Base-by-base conservation (phyloP, 305 asterid genomes). In the Fraxinus velutina region DNA sequence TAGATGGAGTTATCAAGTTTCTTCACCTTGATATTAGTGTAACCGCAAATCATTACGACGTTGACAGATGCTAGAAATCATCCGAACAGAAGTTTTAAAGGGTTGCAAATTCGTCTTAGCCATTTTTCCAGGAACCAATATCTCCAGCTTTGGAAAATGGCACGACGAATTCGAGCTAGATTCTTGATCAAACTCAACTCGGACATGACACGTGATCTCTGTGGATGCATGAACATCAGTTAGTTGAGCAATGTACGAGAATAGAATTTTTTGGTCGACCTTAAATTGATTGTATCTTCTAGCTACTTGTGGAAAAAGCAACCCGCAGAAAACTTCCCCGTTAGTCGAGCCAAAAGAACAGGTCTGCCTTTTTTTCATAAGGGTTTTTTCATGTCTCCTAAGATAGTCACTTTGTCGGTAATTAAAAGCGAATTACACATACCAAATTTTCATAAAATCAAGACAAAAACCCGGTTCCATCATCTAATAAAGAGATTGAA, bases 221-320 rank as follows among this genome's bases (percentile, higher is more conserved):
- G 52, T 84, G 81, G 93, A 92, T 74, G 81, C 86, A 2, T 89
- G 93, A 73, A 92, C 92, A 90, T 21, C 90, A 91, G 83, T 88
- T 1, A 91, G 81, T 6, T 82, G 89, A 91, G 92, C 92, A 0
- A 27, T 81, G 74, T 80, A n/a, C 17, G 83, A 91, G 78, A 81
- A 88, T 36, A 92, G 52, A 90, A 42, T 89, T 83, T 83, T 84
- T 81, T 90, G 78, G 92, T 91, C 29, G 88, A 85, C 79, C 95
- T 93, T 1, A 78, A 82, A 39, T 92, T 95, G 93, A 82, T 90
- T 37, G 92, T 91, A 84, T 92, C 97, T 74, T 88, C 94, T 70
- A 88, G 85, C 70, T 92, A 86, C 86, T 70, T 88, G 81, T 94
- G 95, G 97, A 77, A 73, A 82, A 93, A 76, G 87, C 94, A 89